Conservation (phyloP, 148 eudicot species). For the Limonium bicolor region DNA sequence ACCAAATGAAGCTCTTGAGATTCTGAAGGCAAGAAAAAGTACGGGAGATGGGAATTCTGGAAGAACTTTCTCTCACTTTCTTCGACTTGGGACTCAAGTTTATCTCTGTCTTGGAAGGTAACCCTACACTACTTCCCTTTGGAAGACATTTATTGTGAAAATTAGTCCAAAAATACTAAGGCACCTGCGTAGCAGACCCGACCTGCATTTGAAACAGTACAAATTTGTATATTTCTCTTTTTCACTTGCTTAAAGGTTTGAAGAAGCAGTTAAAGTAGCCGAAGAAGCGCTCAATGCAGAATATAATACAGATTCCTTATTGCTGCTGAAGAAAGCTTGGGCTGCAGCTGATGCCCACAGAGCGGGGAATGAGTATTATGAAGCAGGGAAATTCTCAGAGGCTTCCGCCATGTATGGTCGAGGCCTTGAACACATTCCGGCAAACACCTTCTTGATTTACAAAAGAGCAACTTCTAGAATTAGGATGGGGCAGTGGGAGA, state of each 20-base stretch:
- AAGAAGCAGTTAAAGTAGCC: conserved; percentile 24
- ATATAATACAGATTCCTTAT: conserved; percentile 7
- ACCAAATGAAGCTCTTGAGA: conserved; percentile 12
- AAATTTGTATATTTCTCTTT: no score
- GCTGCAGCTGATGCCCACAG: conserved; percentile 6
- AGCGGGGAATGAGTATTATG: conserved; percentile 15
- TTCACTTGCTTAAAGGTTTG: no score
- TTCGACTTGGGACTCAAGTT: conserved; percentile 19
- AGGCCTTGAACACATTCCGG: conserved; percentile 20
- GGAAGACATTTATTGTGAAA: no score
- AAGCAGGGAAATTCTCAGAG: conserved; percentile 22
- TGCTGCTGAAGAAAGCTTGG: conserved; percentile 22
- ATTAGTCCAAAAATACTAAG: no score
- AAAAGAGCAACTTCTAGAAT: conserved; percentile 34
- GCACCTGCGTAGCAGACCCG: no score
- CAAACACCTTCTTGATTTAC: conserved; percentile 25
- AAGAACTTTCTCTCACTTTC: conserved; percentile 9
- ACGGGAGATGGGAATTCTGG: no score
- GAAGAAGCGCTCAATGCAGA: conserved; percentile 28
- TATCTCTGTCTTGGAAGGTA: conserved; percentile 41
- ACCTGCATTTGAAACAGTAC: no score
- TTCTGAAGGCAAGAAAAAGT: conserved; percentile 6
- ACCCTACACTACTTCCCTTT: no score
- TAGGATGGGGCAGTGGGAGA: conserved; percentile 30
- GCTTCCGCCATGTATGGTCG: conserved; percentile 32